Percentiles rank a stretch among this genome's conserved stretches.
phyloP scores from a whole-genome alignment of 805 yeast species.

The Yamadazyma tumulicola region DNA sequence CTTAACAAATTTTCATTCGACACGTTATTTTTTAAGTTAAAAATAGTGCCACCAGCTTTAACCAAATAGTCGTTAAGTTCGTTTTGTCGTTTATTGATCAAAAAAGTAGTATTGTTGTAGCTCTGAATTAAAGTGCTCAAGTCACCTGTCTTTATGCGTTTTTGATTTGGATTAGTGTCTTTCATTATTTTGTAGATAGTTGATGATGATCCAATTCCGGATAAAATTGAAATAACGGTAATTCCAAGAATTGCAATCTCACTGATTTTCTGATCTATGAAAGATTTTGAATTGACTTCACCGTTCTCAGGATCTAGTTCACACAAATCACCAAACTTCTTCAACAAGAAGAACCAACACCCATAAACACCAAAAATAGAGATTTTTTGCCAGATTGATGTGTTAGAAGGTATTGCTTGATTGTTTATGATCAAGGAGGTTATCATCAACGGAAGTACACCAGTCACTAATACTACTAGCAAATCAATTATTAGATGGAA shows the following conservation, averaged over 20 bases:
- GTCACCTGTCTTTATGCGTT: slow-evolving; percentile 25
- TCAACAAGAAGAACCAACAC: slow-evolving; percentile 33
- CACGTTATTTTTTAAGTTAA: slow-evolving; percentile 16
- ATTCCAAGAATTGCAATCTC: slow-evolving; percentile 48
- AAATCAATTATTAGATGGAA: slow-evolving; percentile 39
- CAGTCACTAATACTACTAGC: slow-evolving; percentile 36
- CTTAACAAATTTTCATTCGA: background rate
- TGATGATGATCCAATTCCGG: slow-evolving; percentile 51
- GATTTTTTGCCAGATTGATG: slow-evolving; percentile 2
- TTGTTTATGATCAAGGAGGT: slow-evolving; percentile 28
- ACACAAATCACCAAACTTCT: slow-evolving; percentile 32
- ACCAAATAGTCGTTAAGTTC: slow-evolving; percentile 24
- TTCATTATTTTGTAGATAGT: slow-evolving; percentile 31
- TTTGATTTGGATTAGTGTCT: slow-evolving; percentile 1
- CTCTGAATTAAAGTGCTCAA: slow-evolving; percentile 32
- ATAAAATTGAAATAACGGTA: slow-evolving; percentile 45
- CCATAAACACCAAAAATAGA: slow-evolving; percentile 3
- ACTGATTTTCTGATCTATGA: slow-evolving; percentile 42
- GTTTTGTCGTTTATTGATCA: slow-evolving; percentile 29
- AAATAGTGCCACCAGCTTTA: slow-evolving; percentile 23
- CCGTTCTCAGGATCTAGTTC: background rate
- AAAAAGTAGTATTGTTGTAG: slow-evolving; percentile 38
- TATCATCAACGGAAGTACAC: slow-evolving; percentile 43
- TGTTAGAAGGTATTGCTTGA: slow-evolving; percentile 18
- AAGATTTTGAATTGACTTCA: slow-evolving; percentile 14